These are phyloP conservation scores for Parasitella parasitica DNA, from an alignment of 371 early-diverging fungal species.

Conservation along the genomic window DNA sequence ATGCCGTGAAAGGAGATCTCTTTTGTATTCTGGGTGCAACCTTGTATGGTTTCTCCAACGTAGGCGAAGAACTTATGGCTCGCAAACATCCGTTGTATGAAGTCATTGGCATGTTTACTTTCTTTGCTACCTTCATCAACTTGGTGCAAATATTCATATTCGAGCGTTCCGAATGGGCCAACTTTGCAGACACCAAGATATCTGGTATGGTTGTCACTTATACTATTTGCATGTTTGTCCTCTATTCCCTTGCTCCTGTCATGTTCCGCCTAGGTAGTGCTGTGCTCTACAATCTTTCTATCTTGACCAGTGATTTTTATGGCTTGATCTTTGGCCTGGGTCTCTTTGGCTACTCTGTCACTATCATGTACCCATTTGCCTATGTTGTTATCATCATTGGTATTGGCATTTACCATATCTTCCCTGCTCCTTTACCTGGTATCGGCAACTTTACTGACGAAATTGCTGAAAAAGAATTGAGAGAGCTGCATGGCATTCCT, in stretches of 20 bases:
- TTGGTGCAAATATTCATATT: slow-evolving; percentile 65
- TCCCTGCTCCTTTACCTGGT: slow-evolving; percentile 41
- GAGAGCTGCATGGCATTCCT: slow-evolving; percentile 8
- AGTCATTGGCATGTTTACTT: slow-evolving; percentile 67
- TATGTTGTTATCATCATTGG: slow-evolving; percentile 60
- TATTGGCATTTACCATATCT: slow-evolving; percentile 59
- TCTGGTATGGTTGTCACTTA: slow-evolving; percentile 58
- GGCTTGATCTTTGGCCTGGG: slow-evolving; percentile 65
- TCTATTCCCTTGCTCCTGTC: slow-evolving; percentile 69
- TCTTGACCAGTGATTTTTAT: slow-evolving; percentile 75
- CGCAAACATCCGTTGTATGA: slow-evolving; percentile 69
- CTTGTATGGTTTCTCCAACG: slow-evolving; percentile 69
- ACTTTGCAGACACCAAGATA: slow-evolving; percentile 21
- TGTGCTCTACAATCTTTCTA: slow-evolving; percentile 71
- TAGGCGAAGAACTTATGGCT: slow-evolving; percentile 65
- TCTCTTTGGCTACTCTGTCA: slow-evolving; percentile 57
- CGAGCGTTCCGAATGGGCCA: slow-evolving; percentile 49
- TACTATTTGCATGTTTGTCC: slow-evolving; percentile 60
- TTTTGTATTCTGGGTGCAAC: slow-evolving; percentile 70
- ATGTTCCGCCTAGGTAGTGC: slow-evolving; percentile 67
- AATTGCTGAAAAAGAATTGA: slow-evolving; percentile 11
- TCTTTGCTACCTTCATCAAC: slow-evolving; percentile 68
- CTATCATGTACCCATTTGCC: slow-evolving; percentile 62
- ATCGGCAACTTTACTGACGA: slow-evolving; percentile 19
- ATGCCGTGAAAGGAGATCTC: slow-evolving; percentile 64